These are phyloP conservation scores for Acidomyces sp. DNA, from an alignment of 495 filamentous ascomycete species.

Conservation along the genomic window DNA sequence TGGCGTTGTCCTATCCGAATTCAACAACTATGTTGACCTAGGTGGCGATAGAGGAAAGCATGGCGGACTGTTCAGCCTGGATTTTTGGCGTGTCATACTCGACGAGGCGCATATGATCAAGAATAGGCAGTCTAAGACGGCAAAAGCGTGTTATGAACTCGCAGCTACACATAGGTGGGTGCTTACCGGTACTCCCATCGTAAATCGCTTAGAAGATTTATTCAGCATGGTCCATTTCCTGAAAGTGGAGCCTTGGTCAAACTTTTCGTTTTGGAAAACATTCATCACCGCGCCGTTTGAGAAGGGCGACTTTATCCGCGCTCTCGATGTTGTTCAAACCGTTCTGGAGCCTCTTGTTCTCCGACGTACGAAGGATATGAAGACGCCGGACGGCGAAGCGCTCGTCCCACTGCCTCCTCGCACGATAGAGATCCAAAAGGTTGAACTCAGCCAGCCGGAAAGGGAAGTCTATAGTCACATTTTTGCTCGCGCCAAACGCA, in stretches of 20 bases:
- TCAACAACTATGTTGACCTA: conserved; percentile 48
- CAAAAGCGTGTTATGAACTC: conserved; percentile 84
- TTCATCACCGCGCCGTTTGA: conserved; percentile 98
- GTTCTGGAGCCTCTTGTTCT: conserved; percentile 93
- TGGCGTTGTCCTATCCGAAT: conserved; percentile 82
- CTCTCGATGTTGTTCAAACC: conserved; percentile 92
- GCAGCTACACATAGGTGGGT: conserved; percentile 79
- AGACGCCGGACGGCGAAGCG: conserved; percentile 76
- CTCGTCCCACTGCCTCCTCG: conserved; percentile 77
- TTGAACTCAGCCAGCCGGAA: conserved; percentile 72
- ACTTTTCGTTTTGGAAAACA: conserved; percentile 97
- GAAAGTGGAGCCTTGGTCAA: conserved; percentile 90
- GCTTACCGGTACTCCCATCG: conserved; percentile 90
- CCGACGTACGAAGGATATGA: conserved; percentile 93
- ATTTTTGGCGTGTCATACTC: conserved; percentile 87
- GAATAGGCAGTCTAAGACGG: conserved; percentile 71
- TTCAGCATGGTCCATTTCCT: conserved; percentile 88
- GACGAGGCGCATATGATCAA: conserved; percentile 95
- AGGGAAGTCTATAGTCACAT: conserved; percentile 86
- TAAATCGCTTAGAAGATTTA: conserved; percentile 92
- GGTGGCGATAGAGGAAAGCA: conserved; percentile 43
- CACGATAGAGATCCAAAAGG: conserved; percentile 65
- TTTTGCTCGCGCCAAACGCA: conserved; percentile 64
- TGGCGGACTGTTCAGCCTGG: conserved; percentile 74
- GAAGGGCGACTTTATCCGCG: conserved; percentile 80